Evolutionary conservation across 2,329 filamentous ascomycete species (phyloP).

Genomic region (Microcyclospora pomicola): DNA sequence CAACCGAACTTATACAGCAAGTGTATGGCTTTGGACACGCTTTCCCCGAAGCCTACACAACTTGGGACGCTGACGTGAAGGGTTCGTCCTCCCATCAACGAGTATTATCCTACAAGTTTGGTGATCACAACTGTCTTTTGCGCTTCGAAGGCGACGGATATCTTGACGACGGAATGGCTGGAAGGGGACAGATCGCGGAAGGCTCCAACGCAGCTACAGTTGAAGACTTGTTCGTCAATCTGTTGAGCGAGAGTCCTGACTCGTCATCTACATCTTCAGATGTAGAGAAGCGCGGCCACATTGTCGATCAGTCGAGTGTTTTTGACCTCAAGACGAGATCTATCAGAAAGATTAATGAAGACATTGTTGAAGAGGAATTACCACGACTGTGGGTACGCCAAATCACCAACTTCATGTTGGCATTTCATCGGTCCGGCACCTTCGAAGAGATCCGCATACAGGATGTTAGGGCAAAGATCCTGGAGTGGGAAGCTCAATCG

Average conservation of each 20-base stretch:
- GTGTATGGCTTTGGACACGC: slow-evolving; percentile 50
- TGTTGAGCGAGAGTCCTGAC: not conserved
- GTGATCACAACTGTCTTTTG: slow-evolving; percentile 36
- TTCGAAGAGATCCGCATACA: slow-evolving; percentile 24
- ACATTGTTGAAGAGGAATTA: slow-evolving; percentile 27
- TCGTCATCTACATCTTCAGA: not conserved
- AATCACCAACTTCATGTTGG: slow-evolving; percentile 38
- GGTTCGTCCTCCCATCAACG: slow-evolving; percentile 49
- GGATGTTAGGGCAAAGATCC: slow-evolving; percentile 25
- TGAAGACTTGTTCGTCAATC: not conserved
- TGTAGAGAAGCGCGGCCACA: slow-evolving; percentile 2
- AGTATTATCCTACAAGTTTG: slow-evolving; percentile 45
- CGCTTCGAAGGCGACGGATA: slow-evolving; percentile 49
- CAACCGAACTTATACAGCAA: slow-evolving; percentile 41
- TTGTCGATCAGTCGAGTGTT: slow-evolving; percentile 30
- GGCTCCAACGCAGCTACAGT: not conserved
- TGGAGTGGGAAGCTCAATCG: slow-evolving; percentile 31
- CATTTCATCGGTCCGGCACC: slow-evolving; percentile 32
- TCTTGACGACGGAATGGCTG: slow-evolving; percentile 11
- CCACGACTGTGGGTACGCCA: slow-evolving; percentile 38
- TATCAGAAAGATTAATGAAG: slow-evolving; percentile 18
- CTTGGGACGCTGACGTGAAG: slow-evolving; percentile 42
- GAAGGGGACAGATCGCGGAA: not conserved
- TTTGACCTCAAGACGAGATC: slow-evolving; percentile 42
- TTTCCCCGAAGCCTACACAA: slow-evolving; percentile 54